These are phyloP conservation scores for Metschnikowia matae DNA, from an alignment of 805 yeast species.

Conservation along the genomic window DNA sequence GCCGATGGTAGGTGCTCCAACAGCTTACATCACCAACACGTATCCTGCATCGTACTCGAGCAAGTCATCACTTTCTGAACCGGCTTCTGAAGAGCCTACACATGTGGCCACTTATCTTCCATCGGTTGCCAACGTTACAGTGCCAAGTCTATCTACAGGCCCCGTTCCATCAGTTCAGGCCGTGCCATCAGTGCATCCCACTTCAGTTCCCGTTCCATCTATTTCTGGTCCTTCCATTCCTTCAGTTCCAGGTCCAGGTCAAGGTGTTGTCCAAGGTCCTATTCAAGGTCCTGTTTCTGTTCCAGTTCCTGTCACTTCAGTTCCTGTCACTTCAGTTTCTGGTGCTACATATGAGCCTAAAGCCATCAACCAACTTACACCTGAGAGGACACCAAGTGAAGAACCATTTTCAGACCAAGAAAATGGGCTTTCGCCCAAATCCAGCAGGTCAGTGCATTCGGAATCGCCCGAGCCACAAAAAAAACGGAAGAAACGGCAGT, in stretches of 20 bases:
- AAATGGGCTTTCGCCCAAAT: background rate
- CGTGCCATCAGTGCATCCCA: too few relatives aligned
- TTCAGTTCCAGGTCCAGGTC: too few relatives aligned
- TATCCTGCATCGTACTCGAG: conserved; percentile 1
- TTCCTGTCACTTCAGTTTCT: too few relatives aligned
- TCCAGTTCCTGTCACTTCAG: too few relatives aligned
- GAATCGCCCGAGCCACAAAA: conserved; percentile 23
- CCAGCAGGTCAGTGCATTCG: background rate
- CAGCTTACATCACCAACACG: background rate
- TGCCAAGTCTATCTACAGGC: background rate
- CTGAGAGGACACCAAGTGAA: background rate
- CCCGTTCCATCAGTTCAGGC: background rate
- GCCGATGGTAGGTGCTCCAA: background rate
- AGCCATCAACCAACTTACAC: too few relatives aligned
- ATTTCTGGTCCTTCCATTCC: too few relatives aligned
- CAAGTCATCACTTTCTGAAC: background rate
- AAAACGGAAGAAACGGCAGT: conserved; percentile 64
- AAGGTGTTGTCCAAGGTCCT: too few relatives aligned
- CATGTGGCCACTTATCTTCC: background rate
- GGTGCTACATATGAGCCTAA: too few relatives aligned
- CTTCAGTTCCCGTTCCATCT: too few relatives aligned
- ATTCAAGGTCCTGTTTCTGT: too few relatives aligned
- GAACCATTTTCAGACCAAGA: conserved; percentile 1
- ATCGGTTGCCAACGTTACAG: background rate
- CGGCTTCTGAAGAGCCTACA: background rate